phyloP scores from a whole-genome alignment of 2,329 filamentous ascomycete genomes.

The Cladophialophora yegresii region DNA sequence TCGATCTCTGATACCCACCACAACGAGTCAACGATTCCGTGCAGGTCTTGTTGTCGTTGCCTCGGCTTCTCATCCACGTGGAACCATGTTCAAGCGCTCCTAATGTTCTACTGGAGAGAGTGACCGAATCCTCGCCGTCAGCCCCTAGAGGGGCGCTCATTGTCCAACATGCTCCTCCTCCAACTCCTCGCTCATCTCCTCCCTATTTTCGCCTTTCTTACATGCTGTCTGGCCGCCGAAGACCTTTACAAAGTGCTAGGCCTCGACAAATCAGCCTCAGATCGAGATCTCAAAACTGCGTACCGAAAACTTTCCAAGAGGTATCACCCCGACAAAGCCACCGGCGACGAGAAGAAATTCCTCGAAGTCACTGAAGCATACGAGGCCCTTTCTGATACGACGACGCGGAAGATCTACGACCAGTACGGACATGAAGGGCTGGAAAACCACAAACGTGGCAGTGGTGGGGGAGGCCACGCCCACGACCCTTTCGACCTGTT shows the following conservation, averaged over 20 bases:
- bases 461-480: conserved; percentile 57
- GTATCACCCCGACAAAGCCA: conserved; percentile 97
- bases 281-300: conserved; percentile 88
- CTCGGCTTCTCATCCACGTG: neutral
- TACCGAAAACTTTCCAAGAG: conserved; percentile 93
- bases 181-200: conserved; percentile 27
- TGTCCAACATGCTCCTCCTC: conserved; percentile 31
- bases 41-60: neutral
- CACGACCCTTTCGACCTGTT: conserved; percentile 97
- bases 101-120: neutral
- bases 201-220: conserved; percentile 28
- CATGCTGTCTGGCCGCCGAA: conserved; percentile 38
- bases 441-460: conserved; percentile 75
- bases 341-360: conserved; percentile 82
- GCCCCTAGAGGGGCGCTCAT: conserved; percentile 4
- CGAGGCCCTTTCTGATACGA: conserved; percentile 78
- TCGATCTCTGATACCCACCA: neutral
- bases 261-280: conserved; percentile 74
- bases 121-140: neutral
- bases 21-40: neutral
- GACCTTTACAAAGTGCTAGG: conserved; percentile 71
- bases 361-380: conserved; percentile 94
- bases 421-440: conserved; percentile 90
- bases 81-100: neutral
- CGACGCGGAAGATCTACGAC: conserved; percentile 87